Conservation (phyloP, 805 yeast genomes). For the Danielozyma ontarioensis region DNA sequence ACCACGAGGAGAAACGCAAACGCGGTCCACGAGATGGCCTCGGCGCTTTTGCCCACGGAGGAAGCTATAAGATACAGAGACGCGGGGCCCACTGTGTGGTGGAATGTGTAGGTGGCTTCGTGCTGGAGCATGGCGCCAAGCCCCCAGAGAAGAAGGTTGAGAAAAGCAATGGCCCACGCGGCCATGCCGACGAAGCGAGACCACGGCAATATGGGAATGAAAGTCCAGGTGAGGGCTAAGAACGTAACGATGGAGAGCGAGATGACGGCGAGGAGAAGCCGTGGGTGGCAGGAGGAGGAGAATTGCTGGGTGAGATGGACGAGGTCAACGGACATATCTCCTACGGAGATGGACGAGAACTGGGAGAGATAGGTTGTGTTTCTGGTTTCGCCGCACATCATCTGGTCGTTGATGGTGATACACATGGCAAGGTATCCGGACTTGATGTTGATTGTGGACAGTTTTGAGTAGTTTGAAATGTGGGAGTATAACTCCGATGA, state of each 20-base stretch:
- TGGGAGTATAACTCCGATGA: constrained; percentile 39
- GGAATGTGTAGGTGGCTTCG: constrained; percentile 47
- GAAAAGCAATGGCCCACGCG: constrained; percentile 26
- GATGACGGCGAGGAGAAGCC: constrained; percentile 45
- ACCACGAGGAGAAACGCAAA: constrained; percentile 45
- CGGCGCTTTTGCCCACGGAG: constrained; percentile 45
- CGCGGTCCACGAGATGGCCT: constrained; percentile 57
- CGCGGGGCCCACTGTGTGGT: constrained; percentile 40
- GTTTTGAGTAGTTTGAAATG: constrained; percentile 33
- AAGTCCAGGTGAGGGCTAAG: constrained; percentile 36
- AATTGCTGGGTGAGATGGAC: constrained; percentile 43
- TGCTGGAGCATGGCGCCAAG: constrained; percentile 61
- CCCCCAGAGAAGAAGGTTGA: constrained; percentile 51
- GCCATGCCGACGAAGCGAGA: constrained; percentile 18
- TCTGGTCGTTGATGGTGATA: constrained; percentile 26
- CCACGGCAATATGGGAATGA: constrained; percentile 49
- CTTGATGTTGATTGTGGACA: constrained; percentile 32
- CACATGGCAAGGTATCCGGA: constrained; percentile 59
- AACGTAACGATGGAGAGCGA: constrained; percentile 39
- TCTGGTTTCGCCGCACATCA: constrained; percentile 32
- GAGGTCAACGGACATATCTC: constrained; percentile 41
- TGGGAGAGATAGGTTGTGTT: constrained; percentile 17
- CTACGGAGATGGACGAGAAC: constrained; percentile 29
- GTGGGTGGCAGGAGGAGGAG: constrained; percentile 48
- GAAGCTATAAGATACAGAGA: constrained; percentile 47